phyloP scores from a whole-genome alignment of 305 asterid genomes.

The Fraxinus velutina region DNA sequence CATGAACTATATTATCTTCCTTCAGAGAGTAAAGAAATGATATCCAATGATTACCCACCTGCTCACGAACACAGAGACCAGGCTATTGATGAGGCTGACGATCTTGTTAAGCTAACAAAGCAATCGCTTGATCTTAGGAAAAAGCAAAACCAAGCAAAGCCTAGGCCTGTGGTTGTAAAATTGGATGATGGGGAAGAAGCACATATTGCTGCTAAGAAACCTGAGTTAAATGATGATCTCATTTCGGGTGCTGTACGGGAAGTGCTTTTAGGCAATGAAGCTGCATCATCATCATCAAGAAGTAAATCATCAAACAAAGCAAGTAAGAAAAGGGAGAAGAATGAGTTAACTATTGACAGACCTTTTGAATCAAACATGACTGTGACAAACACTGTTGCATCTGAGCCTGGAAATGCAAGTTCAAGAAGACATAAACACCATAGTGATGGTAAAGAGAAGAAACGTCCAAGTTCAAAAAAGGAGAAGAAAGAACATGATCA shows the following conservation, averaged over 20 bases:
- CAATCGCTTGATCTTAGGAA: constrained; percentile 61
- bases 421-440: constrained; percentile 47
- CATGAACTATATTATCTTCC: constrained; percentile 86
- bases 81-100: constrained; percentile 42
- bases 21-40: constrained; percentile 44
- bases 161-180: constrained; percentile 87
- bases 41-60: constrained; percentile 62
- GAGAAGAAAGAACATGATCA: constrained; percentile 49
- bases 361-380: constrained; percentile 29
- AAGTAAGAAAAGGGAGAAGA: constrained; percentile 49
- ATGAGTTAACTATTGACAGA: constrained; percentile 19
- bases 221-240: constrained; percentile 43
- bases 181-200: constrained; percentile 66
- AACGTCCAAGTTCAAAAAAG: constrained; percentile 42
- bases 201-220: constrained; percentile 31
- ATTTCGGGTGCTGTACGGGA: constrained; percentile 81
- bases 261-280: constrained; percentile 75
- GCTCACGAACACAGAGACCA: constrained; percentile 59
- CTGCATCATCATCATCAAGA: constrained; percentile 56
- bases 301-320: constrained; percentile 41
- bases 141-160: constrained; percentile 54
- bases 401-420: constrained; percentile 37
- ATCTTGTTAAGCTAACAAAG: constrained; percentile 73
- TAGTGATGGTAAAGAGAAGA: constrained; percentile 57
- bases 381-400: constrained; percentile 20